phyloP scores from a whole-genome alignment of 768 basidiomycete species.

The Coprinellus aureogranulatus region DNA sequence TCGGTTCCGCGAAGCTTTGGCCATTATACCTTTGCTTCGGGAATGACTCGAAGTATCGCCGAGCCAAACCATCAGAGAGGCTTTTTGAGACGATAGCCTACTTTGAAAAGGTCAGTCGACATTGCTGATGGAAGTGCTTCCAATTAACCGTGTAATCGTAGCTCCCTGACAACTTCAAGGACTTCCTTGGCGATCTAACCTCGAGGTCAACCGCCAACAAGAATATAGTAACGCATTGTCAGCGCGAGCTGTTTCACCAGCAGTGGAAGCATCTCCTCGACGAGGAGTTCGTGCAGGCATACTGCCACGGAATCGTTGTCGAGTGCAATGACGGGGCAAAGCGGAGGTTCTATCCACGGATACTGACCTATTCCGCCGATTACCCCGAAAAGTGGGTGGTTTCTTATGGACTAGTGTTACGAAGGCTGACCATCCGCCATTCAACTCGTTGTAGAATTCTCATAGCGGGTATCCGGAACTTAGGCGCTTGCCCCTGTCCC shows the following conservation, averaged over 20 bases:
- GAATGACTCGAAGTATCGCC: slow-evolving; percentile 37
- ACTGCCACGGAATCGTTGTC: slow-evolving; percentile 8
- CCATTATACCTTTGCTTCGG: slow-evolving; percentile 33
- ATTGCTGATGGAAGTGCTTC: not conserved
- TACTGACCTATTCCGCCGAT: slow-evolving; percentile 13
- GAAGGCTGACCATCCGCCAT: too few species aligned
- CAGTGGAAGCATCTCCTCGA: slow-evolving; percentile 5
- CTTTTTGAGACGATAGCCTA: slow-evolving; percentile 39
- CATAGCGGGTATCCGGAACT: slow-evolving; percentile 29
- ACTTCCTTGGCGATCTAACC: not conserved
- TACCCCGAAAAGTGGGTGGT: slow-evolving; percentile 9
- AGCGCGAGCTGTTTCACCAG: slow-evolving; percentile 5
- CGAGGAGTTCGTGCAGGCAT: slow-evolving; percentile 3
- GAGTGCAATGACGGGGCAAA: not conserved
- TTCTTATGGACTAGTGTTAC: too few species aligned
- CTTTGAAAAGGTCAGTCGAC: slow-evolving; percentile 29
- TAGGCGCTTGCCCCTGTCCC: slow-evolving; percentile 35
- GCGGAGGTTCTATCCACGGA: slow-evolving; percentile 6
- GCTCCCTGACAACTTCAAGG: slow-evolving; percentile 9
- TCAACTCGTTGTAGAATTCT: too few species aligned
- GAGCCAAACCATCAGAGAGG: slow-evolving; percentile 20
- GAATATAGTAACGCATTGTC: slow-evolving; percentile 5
- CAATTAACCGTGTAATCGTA: not conserved
- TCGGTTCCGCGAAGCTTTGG: slow-evolving; percentile 32
- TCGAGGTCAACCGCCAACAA: not conserved